Conservation (phyloP, 192 early-diverging fungal genomes). For the Fimicolochytrium jonesii region DNA sequence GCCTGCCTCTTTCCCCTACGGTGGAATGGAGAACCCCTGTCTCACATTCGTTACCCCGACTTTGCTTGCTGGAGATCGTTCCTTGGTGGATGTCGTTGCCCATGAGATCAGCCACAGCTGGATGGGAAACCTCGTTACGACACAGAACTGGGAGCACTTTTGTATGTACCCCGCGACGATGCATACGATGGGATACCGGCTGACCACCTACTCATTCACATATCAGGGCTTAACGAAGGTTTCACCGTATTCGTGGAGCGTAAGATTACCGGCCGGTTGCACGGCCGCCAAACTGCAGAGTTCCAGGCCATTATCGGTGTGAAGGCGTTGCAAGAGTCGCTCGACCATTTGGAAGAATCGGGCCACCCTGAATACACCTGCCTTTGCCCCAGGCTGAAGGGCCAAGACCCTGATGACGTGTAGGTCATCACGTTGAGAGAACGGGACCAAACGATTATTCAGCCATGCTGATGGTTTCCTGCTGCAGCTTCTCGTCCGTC, state of each 20-base stretch:
- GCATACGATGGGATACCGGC: too few species aligned
- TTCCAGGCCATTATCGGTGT: constrained; percentile 85
- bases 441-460: not conserved
- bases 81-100: constrained; percentile 89
- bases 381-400: constrained; percentile 68
- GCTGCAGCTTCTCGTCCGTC: constrained; percentile 26
- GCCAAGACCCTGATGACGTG: constrained; percentile 81
- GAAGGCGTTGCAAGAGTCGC: constrained; percentile 61
- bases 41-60: constrained; percentile 98
- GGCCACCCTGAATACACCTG: constrained; percentile 40
- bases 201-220: too few species aligned
- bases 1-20: constrained; percentile 17
- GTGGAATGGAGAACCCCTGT: constrained; percentile 96
- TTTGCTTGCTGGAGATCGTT: constrained; percentile 89
- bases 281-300: constrained; percentile 72
- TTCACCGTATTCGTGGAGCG: constrained; percentile 92
- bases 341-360: constrained; percentile 40
- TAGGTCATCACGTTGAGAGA: constrained; percentile 37
- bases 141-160: constrained; percentile 33
- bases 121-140: constrained; percentile 51
- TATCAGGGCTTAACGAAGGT: constrained; percentile 98
- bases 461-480: not conserved
- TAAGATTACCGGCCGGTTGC: constrained; percentile 72
- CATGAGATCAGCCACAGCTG: constrained; percentile 94
- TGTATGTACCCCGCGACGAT: too few species aligned